phyloP scores from a whole-genome alignment of 2,329 filamentous ascomycete genomes.

The Fusarium bulbicola region DNA sequence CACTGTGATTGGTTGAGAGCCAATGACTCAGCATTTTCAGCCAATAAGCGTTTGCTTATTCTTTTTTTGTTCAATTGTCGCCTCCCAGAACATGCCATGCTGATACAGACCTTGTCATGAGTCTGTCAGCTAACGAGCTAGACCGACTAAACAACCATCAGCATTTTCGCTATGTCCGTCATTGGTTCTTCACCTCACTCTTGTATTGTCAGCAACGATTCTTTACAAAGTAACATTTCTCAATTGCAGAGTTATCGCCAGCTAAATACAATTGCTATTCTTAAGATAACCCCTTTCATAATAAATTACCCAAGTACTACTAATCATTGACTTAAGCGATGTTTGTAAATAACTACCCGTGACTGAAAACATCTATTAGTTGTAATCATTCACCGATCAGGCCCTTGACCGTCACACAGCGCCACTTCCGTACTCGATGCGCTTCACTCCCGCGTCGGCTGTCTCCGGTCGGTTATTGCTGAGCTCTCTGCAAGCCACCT shows the following conservation, averaged over 20 bases:
- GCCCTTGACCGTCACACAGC: neutral
- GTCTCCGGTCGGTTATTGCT: neutral
- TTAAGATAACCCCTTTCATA: neutral
- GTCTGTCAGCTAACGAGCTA: slow-evolving; percentile 14
- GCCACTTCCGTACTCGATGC: neutral
- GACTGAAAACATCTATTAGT: neutral
- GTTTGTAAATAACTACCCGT: no score
- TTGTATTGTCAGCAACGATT: neutral
- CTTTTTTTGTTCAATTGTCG: slow-evolving; percentile 20
- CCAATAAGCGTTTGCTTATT: slow-evolving; percentile 43
- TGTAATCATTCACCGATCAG: neutral
- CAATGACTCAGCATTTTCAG: fast-evolving
- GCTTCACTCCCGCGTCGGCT: neutral
- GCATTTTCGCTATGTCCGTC: neutral
- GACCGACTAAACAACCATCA: neutral
- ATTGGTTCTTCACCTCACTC: neutral
- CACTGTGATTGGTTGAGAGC: neutral
- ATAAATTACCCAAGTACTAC: no score
- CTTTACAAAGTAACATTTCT: neutral
- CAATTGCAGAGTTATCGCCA: fast-evolving
- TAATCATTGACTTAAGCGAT: neutral
- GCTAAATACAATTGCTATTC: neutral
- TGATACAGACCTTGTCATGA: slow-evolving; percentile 11
- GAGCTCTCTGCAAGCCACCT: neutral
- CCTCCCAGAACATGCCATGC: slow-evolving; percentile 31